phyloP scores from a whole-genome alignment of 2,329 filamentous ascomycete species.

The Aureobasidium sp. region DNA sequence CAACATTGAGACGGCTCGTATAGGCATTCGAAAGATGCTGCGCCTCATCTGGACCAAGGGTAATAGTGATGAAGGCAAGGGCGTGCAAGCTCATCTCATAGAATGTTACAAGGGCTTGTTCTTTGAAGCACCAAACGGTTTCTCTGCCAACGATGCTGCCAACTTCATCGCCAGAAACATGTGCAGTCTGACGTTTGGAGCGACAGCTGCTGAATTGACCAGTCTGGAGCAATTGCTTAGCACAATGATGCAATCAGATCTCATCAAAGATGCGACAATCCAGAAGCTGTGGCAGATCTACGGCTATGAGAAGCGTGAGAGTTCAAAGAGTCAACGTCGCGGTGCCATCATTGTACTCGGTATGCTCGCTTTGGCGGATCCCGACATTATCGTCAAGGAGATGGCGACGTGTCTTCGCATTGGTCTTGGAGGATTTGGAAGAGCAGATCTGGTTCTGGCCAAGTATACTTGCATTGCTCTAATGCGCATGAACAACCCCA shows the following conservation, averaged over 20 bases:
- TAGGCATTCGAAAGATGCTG: constrained; percentile 91
- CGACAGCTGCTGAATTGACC: constrained; percentile 88
- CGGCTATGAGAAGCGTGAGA: constrained; percentile 85
- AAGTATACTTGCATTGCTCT: constrained; percentile 95
- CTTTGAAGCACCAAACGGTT: constrained; percentile 87
- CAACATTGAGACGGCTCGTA: constrained; percentile 86
- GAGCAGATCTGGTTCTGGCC: constrained; percentile 76
- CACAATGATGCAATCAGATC: constrained; percentile 93
- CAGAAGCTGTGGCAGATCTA: constrained; percentile 97
- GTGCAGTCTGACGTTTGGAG: constrained; percentile 96
- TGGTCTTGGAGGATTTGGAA: constrained; percentile 73
- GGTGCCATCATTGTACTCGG: constrained; percentile 94
- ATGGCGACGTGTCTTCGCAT: constrained; percentile 92
- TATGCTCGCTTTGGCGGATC: constrained; percentile 89
- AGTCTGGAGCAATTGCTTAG: constrained; percentile 90
- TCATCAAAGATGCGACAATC: constrained; percentile 78
- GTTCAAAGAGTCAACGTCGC: constrained; percentile 81
- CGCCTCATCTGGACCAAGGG: constrained; percentile 98
- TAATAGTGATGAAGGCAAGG: constrained; percentile 98
- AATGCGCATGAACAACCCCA: constrained; percentile 78
- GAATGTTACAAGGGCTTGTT: constrained; percentile 95
- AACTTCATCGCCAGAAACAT: constrained; percentile 97
- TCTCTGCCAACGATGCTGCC: constrained; percentile 80
- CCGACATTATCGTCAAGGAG: constrained; percentile 87
- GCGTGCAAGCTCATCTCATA: constrained; percentile 91